phyloP scores from a whole-genome alignment of 805 yeast genomes.

The Metschnikowia kunwiensis region DNA sequence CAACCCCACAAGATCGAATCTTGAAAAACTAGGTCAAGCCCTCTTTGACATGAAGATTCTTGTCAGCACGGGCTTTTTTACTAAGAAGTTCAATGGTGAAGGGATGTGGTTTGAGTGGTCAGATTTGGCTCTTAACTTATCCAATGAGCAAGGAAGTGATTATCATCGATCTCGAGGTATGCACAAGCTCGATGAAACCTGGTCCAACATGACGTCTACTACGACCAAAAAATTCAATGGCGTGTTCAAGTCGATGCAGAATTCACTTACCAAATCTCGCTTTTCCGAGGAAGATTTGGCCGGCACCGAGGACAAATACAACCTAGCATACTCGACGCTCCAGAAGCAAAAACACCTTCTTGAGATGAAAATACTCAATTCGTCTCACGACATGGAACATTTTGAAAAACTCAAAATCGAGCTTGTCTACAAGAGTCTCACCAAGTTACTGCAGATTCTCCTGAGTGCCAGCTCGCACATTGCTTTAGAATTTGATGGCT shows the following conservation, averaged over 20 bases:
- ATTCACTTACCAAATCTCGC: conserved; percentile 30
- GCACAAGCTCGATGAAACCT: conserved; percentile 14
- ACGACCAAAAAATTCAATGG: conserved; percentile 30
- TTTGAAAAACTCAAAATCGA: conserved; percentile 37
- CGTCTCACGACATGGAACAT: conserved; percentile 25
- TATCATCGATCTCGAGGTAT: too few species aligned
- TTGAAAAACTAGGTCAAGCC: conserved; percentile 41
- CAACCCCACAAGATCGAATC: conserved; percentile 33
- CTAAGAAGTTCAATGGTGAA: conserved; percentile 38
- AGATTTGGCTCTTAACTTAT: conserved; percentile 25
- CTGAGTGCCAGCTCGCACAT: conserved; percentile 12
- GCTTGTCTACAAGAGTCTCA: conserved; percentile 30
- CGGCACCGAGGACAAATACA: conserved; percentile 31
- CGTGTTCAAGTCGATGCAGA: conserved; percentile 33
- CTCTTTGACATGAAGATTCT: conserved; percentile 35
- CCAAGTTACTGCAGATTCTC: conserved; percentile 33
- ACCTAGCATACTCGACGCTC: conserved; percentile 32
- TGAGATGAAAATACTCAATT: conserved; percentile 26
- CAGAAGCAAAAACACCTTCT: conserved; percentile 30
- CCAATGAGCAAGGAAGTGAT: too few species aligned
- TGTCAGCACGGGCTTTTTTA: conserved; percentile 30
- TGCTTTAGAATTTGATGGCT: conserved; percentile 1
- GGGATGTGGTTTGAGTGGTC: conserved; percentile 47
- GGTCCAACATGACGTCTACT: conserved; percentile 23
- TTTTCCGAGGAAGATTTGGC: conserved; percentile 25